Conservation (phyloP, 495 filamentous ascomycete species). For the Bacidia gigantensis region DNA sequence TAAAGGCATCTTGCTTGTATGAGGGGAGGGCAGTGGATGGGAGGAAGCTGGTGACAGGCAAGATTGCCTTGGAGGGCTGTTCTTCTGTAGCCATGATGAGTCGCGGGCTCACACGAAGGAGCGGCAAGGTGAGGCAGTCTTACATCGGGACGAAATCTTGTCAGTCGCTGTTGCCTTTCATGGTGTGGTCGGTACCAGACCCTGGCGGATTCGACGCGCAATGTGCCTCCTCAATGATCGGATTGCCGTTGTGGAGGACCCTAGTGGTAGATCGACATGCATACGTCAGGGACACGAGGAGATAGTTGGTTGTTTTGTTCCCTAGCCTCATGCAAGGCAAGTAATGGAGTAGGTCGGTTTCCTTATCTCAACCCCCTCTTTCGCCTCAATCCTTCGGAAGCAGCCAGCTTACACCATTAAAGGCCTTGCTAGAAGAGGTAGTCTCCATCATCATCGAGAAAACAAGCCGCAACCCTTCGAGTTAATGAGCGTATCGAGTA, state of each 20-base stretch:
- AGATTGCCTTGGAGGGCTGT: background rate
- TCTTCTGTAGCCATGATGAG: background rate
- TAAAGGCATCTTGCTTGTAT: conserved; percentile 31
- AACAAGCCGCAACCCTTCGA: too few species aligned
- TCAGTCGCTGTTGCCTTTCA: too few species aligned
- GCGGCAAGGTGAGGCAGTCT: too few species aligned
- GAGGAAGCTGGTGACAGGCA: conserved; percentile 30
- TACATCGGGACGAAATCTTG: too few species aligned
- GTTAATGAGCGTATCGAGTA: too few species aligned
- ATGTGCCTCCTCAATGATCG: too few species aligned
- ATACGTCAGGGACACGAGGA: background rate
- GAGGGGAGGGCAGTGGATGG: conserved; percentile 47
- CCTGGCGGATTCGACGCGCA: too few species aligned
- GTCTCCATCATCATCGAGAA: too few species aligned
- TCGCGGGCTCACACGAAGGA: background rate
- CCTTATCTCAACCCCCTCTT: too few species aligned
- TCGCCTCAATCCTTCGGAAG: background rate
- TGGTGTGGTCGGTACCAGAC: too few species aligned
- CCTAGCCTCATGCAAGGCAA: background rate
- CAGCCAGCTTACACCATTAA: too few species aligned
- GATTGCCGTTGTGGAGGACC: background rate
- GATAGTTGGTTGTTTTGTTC: background rate
- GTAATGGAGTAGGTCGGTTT: background rate
- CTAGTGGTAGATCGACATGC: background rate
- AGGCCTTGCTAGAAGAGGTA: too few species aligned